Percentiles rank a stretch among this genome's conserved stretches.
These are phyloP conservation scores for Rubroboletus satanas DNA, from an alignment of 768 basidiomycete species.

Conservation along the genomic window DNA sequence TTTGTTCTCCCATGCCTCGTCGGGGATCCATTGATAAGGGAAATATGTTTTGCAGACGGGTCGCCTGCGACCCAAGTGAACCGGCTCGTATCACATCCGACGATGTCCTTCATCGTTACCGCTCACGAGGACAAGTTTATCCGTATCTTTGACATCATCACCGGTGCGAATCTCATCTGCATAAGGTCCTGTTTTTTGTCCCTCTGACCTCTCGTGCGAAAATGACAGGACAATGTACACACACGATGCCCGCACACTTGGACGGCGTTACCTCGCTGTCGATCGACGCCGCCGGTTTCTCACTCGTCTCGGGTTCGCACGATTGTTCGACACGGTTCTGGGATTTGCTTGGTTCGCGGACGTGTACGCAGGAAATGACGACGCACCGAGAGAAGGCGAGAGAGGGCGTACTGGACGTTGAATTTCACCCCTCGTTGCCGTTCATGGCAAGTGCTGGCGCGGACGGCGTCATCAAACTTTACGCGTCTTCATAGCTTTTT, in stretches of 20 bases:
- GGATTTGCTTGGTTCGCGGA: conserved; percentile 77
- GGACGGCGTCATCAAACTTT: conserved; percentile 90
- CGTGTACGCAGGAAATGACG: conserved; percentile 86
- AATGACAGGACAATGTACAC: conserved; percentile 71
- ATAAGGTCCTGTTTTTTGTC: not conserved
- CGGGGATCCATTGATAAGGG: not conserved
- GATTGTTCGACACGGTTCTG: conserved; percentile 95
- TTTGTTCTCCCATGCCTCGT: not conserved
- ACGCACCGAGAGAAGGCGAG: conserved; percentile 85
- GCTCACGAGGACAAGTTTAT: conserved; percentile 95
- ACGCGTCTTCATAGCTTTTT: conserved; percentile 63
- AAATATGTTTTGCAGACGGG: conserved; percentile 48
- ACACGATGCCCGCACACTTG: conserved; percentile 87
- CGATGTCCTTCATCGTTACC: conserved; percentile 80
- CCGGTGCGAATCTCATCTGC: conserved; percentile 53
- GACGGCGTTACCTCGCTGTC: conserved; percentile 90
- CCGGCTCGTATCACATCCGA: conserved; percentile 84
- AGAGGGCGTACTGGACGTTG: conserved; percentile 88
- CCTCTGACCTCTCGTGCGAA: not conserved
- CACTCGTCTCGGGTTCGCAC: conserved; percentile 85
- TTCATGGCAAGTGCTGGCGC: conserved; percentile 94
- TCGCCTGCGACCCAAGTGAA: conserved; percentile 79
- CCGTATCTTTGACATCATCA: conserved; percentile 79
- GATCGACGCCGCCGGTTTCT: conserved; percentile 82
- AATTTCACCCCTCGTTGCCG: conserved; percentile 77